Base-by-base conservation (phyloP, 78 protist species). In the Capsaspora owczarzaki region DNA sequence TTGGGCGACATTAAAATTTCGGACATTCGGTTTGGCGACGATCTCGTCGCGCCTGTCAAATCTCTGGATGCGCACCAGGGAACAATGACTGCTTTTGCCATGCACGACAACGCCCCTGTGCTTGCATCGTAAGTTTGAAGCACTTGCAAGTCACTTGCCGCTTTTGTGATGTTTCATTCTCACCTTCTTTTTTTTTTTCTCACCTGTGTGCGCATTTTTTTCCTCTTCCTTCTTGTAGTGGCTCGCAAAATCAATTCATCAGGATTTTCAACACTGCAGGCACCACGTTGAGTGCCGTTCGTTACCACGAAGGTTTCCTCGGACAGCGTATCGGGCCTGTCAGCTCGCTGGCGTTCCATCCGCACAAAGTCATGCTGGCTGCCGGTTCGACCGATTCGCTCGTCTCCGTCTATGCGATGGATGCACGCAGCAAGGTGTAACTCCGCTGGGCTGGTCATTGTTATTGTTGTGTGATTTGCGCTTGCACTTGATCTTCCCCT, bases 301-400 rank as follows among this genome's bases (percentile, higher is more conserved):
- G 86, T 27, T 94, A 89, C 79, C 95, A 94, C 86, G 93, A 91
- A 5, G 96, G 96, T 33, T 93, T 92, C 68, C 76, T 94, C 2
- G 95, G 96, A 31, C 93, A 91, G 69, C 78, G 97, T 56, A 91
- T 94, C 60, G 95, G 93, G 42, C 93, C 95, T 10, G 87, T 94
- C n/a, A 82, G 90, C 38, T 76, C 82, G 74, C 82, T 94, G n/a
- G 87, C 87, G 12, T 91, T 94, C 75, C 97, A 94, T 40, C 95
- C 97, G 37, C 76, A 68, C 82, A 71, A 63, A 44, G 78, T 91
- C 27, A 14, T 87, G 20, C 74, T 93, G 37, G 93, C 93, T 27
- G 95, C 95, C 31, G 93, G 94, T 44, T 87, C 90, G 1, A 72
- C 86, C 10, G 96, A 93, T 81, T 81, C 92, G 16, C 80, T 89